phyloP scores from a whole-genome alignment of 441 rosid genomes.

The Jatropha multifida region DNA sequence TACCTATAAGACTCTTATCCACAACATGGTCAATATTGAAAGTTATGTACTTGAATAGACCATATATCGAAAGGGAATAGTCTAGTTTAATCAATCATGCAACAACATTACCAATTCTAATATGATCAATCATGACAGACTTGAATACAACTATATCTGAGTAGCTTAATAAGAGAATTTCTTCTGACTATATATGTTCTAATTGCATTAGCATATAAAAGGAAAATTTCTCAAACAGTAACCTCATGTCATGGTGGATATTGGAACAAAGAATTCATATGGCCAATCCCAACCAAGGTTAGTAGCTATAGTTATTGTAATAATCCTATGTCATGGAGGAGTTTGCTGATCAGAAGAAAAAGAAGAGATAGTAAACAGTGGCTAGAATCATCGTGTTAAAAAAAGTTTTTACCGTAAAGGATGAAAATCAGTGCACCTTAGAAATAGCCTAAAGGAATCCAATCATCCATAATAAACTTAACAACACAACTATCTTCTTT shows the following conservation, averaged over 20 bases:
- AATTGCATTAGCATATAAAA: neutral
- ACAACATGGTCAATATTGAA: neutral
- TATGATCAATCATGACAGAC: no score
- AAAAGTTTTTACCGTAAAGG: neutral
- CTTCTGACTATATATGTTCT: neutral
- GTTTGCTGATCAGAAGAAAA: neutral
- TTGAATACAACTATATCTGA: no score
- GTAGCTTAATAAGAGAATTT: neutral
- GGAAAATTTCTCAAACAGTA: neutral
- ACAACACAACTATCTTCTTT: neutral
- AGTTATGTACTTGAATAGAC: neutral
- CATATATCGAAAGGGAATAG: neutral
- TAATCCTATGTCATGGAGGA: neutral
- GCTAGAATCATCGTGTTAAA: neutral
- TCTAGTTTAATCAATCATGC: neutral
- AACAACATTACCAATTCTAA: neutral
- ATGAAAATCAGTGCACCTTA: neutral
- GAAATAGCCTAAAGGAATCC: no score
- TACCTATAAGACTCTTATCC: neutral
- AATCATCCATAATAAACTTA: neutral
- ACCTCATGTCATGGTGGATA: neutral
- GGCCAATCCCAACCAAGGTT: no score
- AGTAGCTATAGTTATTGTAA: no score
- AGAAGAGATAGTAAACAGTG: neutral
- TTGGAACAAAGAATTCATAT: no score